phyloP scores from a whole-genome alignment of 179 eudicot genomes.

The Patellifolia procumbens region DNA sequence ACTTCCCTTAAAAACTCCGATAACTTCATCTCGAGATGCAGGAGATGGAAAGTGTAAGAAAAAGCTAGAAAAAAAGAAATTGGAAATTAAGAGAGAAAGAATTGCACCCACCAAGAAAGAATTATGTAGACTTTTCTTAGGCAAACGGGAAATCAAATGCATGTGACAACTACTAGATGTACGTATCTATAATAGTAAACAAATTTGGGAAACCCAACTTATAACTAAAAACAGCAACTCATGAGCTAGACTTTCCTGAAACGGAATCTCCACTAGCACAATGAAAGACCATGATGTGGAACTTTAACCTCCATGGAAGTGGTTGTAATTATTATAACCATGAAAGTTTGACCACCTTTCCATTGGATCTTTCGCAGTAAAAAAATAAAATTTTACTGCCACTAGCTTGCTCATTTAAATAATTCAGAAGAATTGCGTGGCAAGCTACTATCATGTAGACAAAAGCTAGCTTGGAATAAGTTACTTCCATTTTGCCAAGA shows the following conservation, averaged over 20 bases:
- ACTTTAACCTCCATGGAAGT: slow-evolving; percentile 31
- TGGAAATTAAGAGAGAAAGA: not conserved
- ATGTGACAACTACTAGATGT: slow-evolving; percentile 32
- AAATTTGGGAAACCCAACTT: slow-evolving; percentile 20
- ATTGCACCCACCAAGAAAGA: slow-evolving; percentile 33
- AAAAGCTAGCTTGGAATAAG: slow-evolving; percentile 24
- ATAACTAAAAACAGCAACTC: slow-evolving; percentile 27
- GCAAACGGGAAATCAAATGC: slow-evolving; percentile 34
- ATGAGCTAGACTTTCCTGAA: slow-evolving; percentile 30
- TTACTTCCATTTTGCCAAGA: slow-evolving; percentile 8
- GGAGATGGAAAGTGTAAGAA: slow-evolving; percentile 34
- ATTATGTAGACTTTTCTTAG: slow-evolving; percentile 25
- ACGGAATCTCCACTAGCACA: slow-evolving; percentile 31
- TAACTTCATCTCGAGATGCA: slow-evolving; percentile 44
- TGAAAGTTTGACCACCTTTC: slow-evolving; percentile 27
- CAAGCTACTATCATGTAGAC: slow-evolving; percentile 29
- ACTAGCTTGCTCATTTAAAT: slow-evolving; percentile 5
- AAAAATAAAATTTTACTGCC: slow-evolving; percentile 17
- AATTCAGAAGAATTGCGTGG: slow-evolving; percentile 19
- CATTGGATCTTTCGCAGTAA: slow-evolving; percentile 40
- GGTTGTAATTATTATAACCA: slow-evolving; percentile 35
- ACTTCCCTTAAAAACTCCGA: slow-evolving; percentile 28
- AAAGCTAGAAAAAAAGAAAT: slow-evolving; percentile 18
- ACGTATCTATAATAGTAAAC: slow-evolving; percentile 12
- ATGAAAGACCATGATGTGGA: slow-evolving; percentile 26